Base-by-base conservation (phyloP, 768 basidiomycete genomes). In the Russula lepida region DNA sequence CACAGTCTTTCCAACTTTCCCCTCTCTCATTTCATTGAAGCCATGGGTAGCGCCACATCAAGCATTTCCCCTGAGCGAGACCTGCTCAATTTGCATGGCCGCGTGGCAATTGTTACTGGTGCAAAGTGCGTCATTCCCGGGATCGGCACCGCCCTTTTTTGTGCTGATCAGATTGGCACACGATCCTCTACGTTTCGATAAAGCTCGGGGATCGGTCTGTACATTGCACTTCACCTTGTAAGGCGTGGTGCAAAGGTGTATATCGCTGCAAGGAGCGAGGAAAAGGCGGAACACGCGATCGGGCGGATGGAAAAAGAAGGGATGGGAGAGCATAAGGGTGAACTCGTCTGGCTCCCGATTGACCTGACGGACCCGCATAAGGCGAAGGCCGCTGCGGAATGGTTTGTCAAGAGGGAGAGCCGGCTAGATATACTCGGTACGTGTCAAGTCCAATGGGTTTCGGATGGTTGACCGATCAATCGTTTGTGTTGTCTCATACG, bases 81-180 rank as follows among this genome's bases (percentile, higher is more conserved):
- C 56, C 71, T 81, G 17, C 72, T 74, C n/a, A 76, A 81, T 67
- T 70, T 81, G 4, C 72, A 68, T 0, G 79, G 77, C 21, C 79
- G 76, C 60, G 77, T 80, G 2, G 77, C 72, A 1, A 66, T 83
- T 21, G 78, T 81, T 32, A 80, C 79, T 0, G 81, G 81, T 12
- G 80, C 79, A 56, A 78, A 75, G 78, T 78, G 50, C 52, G 74
- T 70, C 17, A 25, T 52, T 21, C n/a, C 17, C 11, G 28, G 44
- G 43, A 37, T 4, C 7, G n/a, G 23, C 15, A 8, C 30, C 9
- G 11, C 15, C 1, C 28, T 1, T 21, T 37, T 41, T 44, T 44
- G 41, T 23, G 21, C 33, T 37, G 19, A 9, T 30, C 23, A n/a
- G 37, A 8, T 19, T 17, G 6, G 41, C 43, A 33, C 41, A 60